These are phyloP conservation scores for Lactuca sativa DNA, from an alignment of 129 eudicot species.

Conservation along the genomic window DNA sequence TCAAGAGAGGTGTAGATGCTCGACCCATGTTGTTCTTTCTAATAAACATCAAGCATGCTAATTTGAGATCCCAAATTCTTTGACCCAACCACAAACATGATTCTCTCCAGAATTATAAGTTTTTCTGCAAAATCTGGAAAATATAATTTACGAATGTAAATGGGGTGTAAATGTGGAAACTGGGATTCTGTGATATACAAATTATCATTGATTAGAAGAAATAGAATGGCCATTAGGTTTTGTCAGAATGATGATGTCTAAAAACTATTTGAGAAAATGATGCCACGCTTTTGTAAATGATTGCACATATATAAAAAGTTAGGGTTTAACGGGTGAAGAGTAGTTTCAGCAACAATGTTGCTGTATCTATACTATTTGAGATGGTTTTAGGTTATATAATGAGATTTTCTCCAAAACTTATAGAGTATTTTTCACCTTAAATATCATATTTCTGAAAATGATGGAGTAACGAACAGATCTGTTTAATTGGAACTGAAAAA, in stretches of 20 bases:
- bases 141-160: not conserved
- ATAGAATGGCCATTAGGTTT: no score
- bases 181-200: not conserved
- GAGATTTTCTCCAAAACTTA: not conserved
- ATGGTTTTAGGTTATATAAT: not conserved
- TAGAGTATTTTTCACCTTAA: not conserved
- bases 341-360: not conserved
- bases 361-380: not conserved
- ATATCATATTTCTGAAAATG: not conserved
- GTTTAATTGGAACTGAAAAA: not conserved
- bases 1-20: slow-evolving; percentile 49
- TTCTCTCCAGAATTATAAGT: not conserved
- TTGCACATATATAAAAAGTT: no score
- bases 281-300: no score
- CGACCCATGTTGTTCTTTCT: slow-evolving; percentile 50
- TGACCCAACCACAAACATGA: not conserved
- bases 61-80: slow-evolving; percentile 3
- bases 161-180: not conserved
- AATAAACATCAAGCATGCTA: slow-evolving; percentile 33
- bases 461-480: not conserved
- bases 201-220: no score
- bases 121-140: not conserved
- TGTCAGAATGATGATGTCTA: no score
- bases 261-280: no score
- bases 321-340: no score